phyloP scores from a whole-genome alignment of 2,329 filamentous ascomycete genomes.

The Eurotiales sp. region DNA sequence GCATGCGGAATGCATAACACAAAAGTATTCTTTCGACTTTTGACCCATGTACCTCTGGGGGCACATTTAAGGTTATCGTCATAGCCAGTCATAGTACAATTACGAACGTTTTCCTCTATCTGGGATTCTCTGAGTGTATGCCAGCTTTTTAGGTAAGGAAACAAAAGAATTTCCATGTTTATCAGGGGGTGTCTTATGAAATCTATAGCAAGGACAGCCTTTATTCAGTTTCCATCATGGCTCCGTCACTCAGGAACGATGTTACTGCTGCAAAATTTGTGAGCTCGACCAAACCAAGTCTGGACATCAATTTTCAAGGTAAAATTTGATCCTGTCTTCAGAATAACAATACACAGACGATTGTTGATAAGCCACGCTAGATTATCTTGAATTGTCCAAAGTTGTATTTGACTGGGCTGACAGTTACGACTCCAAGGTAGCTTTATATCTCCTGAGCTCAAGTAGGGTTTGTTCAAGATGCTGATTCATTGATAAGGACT shows the following conservation, averaged over 20 bases:
- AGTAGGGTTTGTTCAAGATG: background rate
- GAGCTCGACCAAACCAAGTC: conserved; percentile 29
- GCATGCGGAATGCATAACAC: background rate
- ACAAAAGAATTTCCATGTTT: background rate
- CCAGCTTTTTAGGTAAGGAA: too few relatives aligned
- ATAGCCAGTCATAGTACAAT: too few relatives aligned
- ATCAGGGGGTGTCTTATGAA: background rate
- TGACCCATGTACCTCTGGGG: too few relatives aligned
- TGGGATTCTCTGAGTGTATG: too few relatives aligned
- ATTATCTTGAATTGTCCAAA: conserved; percentile 32
- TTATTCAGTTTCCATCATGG: background rate
- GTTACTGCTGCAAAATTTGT: background rate
- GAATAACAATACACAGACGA: background rate
- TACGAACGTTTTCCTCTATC: too few relatives aligned
- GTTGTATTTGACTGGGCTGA: conserved; percentile 43
- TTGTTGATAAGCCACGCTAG: conserved; percentile 18
- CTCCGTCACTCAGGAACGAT: conserved; percentile 9
- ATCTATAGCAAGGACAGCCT: background rate
- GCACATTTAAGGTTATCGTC: too few relatives aligned
- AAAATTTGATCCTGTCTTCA: background rate
- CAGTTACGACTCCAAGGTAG: conserved; percentile 43
- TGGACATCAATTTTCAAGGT: conserved; percentile 28
- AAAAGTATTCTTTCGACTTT: too few relatives aligned
- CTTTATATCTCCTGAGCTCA: background rate
- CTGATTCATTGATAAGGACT: conserved; percentile 30